phyloP scores from a whole-genome alignment of 495 filamentous ascomycete genomes.

The Acidomyces sp. region DNA sequence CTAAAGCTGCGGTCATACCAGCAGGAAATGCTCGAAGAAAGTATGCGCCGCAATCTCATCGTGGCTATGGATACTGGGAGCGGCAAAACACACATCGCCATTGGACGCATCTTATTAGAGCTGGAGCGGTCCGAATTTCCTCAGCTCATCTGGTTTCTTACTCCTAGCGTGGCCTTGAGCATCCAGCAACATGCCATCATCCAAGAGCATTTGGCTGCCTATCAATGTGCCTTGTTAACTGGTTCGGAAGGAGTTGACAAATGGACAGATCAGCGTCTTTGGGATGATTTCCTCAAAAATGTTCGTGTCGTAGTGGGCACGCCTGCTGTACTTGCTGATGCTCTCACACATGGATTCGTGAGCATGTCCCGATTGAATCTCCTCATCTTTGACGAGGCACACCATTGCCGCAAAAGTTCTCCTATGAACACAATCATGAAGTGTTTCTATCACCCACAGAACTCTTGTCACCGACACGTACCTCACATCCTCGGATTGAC shows the following conservation, averaged over 20 bases:
- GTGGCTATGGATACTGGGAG: slow-evolving; percentile 91
- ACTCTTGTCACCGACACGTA: slow-evolving; percentile 29
- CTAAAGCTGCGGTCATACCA: slow-evolving; percentile 58
- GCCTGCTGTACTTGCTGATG: slow-evolving; percentile 64
- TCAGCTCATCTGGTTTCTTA: slow-evolving; percentile 75
- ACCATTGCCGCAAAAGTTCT: slow-evolving; percentile 52
- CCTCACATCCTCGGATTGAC: slow-evolving; percentile 74
- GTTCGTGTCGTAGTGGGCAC: slow-evolving; percentile 67
- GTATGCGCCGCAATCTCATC: slow-evolving; percentile 67
- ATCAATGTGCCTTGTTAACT: slow-evolving; percentile 49
- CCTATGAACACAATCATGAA: slow-evolving; percentile 68
- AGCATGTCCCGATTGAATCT: slow-evolving; percentile 50
- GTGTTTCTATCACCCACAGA: slow-evolving; percentile 51
- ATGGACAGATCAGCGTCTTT: slow-evolving; percentile 59
- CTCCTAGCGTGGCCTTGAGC: slow-evolving; percentile 63
- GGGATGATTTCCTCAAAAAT: slow-evolving; percentile 58
- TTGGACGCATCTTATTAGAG: slow-evolving; percentile 62
- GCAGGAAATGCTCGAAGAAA: slow-evolving; percentile 79
- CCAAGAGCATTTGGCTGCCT: slow-evolving; percentile 44
- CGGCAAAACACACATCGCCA: slow-evolving; percentile 81
- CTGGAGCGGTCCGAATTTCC: slow-evolving; percentile 44
- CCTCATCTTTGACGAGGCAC: slow-evolving; percentile 83
- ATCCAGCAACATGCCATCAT: slow-evolving; percentile 60
- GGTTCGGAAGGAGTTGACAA: slow-evolving; percentile 58
- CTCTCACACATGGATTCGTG: slow-evolving; percentile 69